Evolutionary conservation across 345 rosid genomes (phyloP).

Genomic region (Gynandropsis gynandra): DNA sequence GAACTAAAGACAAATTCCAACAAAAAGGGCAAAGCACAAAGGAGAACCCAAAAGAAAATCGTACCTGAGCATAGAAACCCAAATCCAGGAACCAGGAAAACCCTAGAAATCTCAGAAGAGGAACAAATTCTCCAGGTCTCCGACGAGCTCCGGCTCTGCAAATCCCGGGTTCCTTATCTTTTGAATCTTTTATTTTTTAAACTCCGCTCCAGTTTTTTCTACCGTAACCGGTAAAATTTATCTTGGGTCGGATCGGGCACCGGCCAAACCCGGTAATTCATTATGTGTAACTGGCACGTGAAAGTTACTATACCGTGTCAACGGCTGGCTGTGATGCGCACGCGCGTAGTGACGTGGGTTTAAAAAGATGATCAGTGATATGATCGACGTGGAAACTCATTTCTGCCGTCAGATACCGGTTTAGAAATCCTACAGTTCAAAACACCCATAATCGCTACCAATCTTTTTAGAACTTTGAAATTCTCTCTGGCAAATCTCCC

Average conservation of each 20-base stretch:
- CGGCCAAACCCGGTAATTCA: constrained; percentile 25
- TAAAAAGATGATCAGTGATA: not conserved
- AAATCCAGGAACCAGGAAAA: constrained; percentile 20
- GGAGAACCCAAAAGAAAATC: not conserved
- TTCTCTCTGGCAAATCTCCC: too few species aligned
- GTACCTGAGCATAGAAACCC: constrained; percentile 25
- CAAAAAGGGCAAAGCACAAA: constrained; percentile 11
- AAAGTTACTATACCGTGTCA: not conserved
- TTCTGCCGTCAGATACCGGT: constrained; percentile 11
- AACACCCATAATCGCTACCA: too few species aligned
- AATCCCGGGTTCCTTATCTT: constrained; percentile 27
- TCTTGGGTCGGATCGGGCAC: constrained; percentile 29
- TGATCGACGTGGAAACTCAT: not conserved
- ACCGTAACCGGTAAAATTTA: constrained; percentile 11
- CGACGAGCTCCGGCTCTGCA: constrained; percentile 29
- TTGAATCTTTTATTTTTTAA: constrained; percentile 20
- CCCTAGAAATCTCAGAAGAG: constrained; percentile 8
- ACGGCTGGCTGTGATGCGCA: constrained; percentile 3
- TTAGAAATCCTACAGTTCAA: constrained; percentile 5
- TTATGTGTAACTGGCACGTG: constrained; percentile 27
- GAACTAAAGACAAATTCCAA: constrained; percentile 9
- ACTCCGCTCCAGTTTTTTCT: constrained; percentile 17
- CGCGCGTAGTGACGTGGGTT: constrained; percentile 13
- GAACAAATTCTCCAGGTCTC: constrained; percentile 12
- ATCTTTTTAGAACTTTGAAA: too few species aligned